phyloP scores from a whole-genome alignment of 192 early-diverging fungal genomes.

The Mortierella claussenii region DNA sequence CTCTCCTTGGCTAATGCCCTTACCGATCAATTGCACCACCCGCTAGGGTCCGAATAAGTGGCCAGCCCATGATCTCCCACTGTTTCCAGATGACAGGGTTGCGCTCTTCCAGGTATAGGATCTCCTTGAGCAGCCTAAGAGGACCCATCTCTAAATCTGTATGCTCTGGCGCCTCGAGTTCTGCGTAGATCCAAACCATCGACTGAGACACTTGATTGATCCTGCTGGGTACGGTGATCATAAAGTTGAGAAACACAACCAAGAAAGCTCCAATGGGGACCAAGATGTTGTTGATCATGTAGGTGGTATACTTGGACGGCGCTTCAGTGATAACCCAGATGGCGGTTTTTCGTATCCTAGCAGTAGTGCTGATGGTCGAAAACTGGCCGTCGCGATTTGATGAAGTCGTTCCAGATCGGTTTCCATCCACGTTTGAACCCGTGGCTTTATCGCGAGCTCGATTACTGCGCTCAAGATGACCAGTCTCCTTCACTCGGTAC shows the following conservation, averaged over 20 bases:
- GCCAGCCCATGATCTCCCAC: slow-evolving; percentile 63
- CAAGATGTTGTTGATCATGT: slow-evolving; percentile 29
- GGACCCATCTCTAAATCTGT: slow-evolving; percentile 44
- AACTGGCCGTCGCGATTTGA: too few relatives aligned
- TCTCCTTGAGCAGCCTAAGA: slow-evolving; percentile 35
- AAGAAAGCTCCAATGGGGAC: slow-evolving; percentile 21
- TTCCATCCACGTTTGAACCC: neutral
- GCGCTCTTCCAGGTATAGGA: slow-evolving; percentile 55
- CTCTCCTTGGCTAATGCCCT: slow-evolving; percentile 1
- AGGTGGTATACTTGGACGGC: slow-evolving; percentile 18
- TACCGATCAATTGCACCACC: slow-evolving; percentile 62
- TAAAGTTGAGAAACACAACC: slow-evolving; percentile 25
- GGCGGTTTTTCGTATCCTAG: neutral
- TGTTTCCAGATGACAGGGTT: slow-evolving; percentile 54
- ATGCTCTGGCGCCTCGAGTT: slow-evolving; percentile 49
- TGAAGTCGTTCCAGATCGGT: neutral
- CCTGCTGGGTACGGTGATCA: slow-evolving; percentile 18
- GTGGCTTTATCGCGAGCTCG: neutral
- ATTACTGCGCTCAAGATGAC: neutral
- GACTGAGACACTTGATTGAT: slow-evolving; percentile 33
- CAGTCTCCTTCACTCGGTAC: neutral
- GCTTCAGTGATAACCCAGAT: slow-evolving; percentile 25
- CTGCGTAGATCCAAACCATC: slow-evolving; percentile 46
- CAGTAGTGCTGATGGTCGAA: too few relatives aligned
- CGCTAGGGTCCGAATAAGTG: slow-evolving; percentile 56